Conservation (phyloP, 208 protist species). For the Wallacemonas sp. region DNA sequence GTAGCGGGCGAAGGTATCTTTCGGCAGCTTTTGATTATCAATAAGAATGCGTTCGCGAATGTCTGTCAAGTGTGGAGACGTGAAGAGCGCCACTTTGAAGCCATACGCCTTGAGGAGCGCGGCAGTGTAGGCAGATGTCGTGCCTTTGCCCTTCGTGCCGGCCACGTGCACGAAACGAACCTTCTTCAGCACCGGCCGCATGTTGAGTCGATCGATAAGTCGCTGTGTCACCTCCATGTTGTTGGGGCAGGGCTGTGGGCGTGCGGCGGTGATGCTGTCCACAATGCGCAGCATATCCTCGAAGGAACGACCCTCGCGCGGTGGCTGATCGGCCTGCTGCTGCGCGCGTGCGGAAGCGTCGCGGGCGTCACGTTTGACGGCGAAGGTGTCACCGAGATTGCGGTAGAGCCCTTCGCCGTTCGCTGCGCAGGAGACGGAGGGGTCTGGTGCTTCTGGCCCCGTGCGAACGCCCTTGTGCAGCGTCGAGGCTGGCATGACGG, state of each 20-base stretch:
- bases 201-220: slow-evolving; percentile 80
- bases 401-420: not conserved
- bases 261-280: slow-evolving; percentile 39
- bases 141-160: slow-evolving; percentile 93
- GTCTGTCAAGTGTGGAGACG: slow-evolving; percentile 89
- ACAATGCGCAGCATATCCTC: slow-evolving; percentile 56
- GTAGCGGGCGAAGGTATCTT: slow-evolving; percentile 64
- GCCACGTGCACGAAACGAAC: slow-evolving; percentile 94
- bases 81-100: slow-evolving; percentile 89
- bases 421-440: not conserved
- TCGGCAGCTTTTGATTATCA: slow-evolving; percentile 61
- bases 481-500: slow-evolving; percentile 19
- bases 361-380: slow-evolving; percentile 17
- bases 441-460: not conserved
- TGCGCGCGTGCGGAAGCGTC: not conserved
- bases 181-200: slow-evolving; percentile 89
- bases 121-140: slow-evolving; percentile 77
- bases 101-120: slow-evolving; percentile 80
- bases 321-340: not conserved
- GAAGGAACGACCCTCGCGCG: slow-evolving; percentile 45
- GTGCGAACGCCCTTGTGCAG: slow-evolving; percentile 27
- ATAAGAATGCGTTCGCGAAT: slow-evolving; percentile 84
- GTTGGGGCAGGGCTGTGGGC: slow-evolving; percentile 53
- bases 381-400: slow-evolving; percentile 28
- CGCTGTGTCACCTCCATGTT: slow-evolving; percentile 87